Evolutionary conservation across 805 yeast species (phyloP), one percentile per base, ranked within the genome.

Genomic region (Lipomyces chichibuensis): DNA sequence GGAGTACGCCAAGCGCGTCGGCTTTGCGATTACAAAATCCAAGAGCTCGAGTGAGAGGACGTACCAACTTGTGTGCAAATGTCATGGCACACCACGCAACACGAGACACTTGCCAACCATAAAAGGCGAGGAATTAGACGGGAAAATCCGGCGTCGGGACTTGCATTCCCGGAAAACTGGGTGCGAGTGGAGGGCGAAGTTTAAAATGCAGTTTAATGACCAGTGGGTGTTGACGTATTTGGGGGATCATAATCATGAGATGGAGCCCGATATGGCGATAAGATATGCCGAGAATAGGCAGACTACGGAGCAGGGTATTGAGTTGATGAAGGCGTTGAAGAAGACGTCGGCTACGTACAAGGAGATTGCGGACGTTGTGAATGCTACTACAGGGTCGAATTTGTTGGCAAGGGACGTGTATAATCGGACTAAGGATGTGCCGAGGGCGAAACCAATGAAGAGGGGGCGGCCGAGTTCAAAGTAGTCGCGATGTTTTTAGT

Each of bases 1-100:
- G 7, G 62, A 52, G 27, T 59, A 43, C 43, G 62, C 62, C 20
- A 27, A 39, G 46, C 62, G 49, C 2, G 62, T 39, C 29, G 62
- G 62, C 4, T 59, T 59, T 20, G 20, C 49, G 27, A 43, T 59
- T 29, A 59, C 46, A 8, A 59, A 59, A 32, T 27, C 55, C 25
- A n/a, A 46, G 27, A 23, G 33, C 27, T 39, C 62, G 25, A 39
- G 55, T 20, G 23, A 13, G 35, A 23, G 49, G 55, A 53, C 63
- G 23, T 60, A 60, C 59, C 62, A 52, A 17, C 35, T 60, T 8
- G 17, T 35, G 29, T 60, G 63, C 59, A 53, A 52, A 37, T 60
- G 63, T 32, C 63, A 60, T n/a, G 63, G 63, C 52, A 35, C 35
- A 33, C 63, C 63, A 6, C 35, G 37, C 25, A 60, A 60, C 59